A percentile compares a stretch with the other conserved stretches of the same genome.
phyloP scores from a whole-genome alignment of 768 basidiomycete genomes.

The Suillus subluteus region DNA sequence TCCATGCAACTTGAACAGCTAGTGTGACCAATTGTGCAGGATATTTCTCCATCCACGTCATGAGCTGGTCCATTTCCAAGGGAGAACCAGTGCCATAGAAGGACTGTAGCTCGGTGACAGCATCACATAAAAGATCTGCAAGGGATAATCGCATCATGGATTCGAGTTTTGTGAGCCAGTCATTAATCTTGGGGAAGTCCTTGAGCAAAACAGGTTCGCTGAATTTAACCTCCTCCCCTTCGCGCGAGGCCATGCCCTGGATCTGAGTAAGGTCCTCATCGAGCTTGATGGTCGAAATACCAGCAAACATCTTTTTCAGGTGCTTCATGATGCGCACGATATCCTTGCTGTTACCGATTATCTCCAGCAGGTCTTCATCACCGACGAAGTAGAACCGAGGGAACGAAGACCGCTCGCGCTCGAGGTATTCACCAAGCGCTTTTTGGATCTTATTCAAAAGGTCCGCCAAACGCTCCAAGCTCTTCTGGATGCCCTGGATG shows the following conservation, averaged over 20 bases:
- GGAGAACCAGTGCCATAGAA: slow-evolving; percentile 75
- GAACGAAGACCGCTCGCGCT: slow-evolving; percentile 96
- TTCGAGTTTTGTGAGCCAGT: slow-evolving; percentile 94
- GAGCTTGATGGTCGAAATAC: slow-evolving; percentile 85
- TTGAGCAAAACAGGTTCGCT: slow-evolving; percentile 82
- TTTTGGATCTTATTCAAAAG: slow-evolving; percentile 98
- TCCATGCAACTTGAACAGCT: slow-evolving; percentile 97
- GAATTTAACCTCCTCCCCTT: slow-evolving; percentile 93
- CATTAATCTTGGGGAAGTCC: slow-evolving; percentile 97
- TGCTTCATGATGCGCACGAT: slow-evolving; percentile 98
- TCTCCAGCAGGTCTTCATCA: slow-evolving; percentile 97
- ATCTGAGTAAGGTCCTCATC: slow-evolving; percentile 90
- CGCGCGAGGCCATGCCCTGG: slow-evolving; percentile 91
- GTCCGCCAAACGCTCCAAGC: slow-evolving; percentile 94
- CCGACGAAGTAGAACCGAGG: slow-evolving; percentile 99
- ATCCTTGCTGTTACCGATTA: slow-evolving; percentile 99
- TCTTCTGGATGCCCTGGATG: slow-evolving; percentile 95
- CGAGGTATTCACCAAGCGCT: slow-evolving; percentile 97
- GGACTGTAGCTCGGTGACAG: slow-evolving; percentile 75
- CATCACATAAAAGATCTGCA: slow-evolving; percentile 77
- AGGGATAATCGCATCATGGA: slow-evolving; percentile 91
- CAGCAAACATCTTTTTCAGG: slow-evolving; percentile 99
- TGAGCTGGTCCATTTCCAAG: slow-evolving; percentile 68
- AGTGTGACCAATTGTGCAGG: slow-evolving; percentile 96
- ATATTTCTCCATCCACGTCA: slow-evolving; percentile 91